A percentile compares a stretch with the other conserved stretches of the same genome.
phyloP scores from a whole-genome alignment of 345 rosid genomes.

The Viola odorata region DNA sequence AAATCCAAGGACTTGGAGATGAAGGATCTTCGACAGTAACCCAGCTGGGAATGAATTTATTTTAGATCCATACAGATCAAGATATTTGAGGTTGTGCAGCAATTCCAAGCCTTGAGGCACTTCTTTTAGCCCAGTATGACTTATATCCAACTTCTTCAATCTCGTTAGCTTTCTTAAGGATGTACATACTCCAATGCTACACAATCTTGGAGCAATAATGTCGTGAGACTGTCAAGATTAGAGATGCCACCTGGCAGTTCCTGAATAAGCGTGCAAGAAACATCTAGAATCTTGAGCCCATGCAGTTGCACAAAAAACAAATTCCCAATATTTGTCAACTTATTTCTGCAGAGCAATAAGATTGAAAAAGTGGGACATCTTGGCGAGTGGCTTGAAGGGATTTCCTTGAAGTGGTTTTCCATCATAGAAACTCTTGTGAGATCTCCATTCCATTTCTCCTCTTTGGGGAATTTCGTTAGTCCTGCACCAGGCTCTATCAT shows the following conservation, averaged over 20 bases:
- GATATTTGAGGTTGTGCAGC: too few species aligned
- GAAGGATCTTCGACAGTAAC: slow-evolving; percentile 6
- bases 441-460: background rate
- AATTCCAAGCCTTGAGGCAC: slow-evolving; percentile 14
- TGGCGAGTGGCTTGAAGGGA: background rate
- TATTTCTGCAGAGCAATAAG: background rate
- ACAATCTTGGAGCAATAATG: slow-evolving; percentile 7
- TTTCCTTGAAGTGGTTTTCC: background rate
- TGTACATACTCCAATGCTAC: background rate
- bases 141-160: slow-evolving; percentile 11
- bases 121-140: background rate
- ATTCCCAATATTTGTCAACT: too few species aligned
- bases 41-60: slow-evolving; percentile 2
- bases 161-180: slow-evolving; percentile 5
- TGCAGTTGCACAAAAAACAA: too few species aligned
- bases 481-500: background rate
- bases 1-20: background rate
- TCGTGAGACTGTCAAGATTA: slow-evolving; percentile 8
- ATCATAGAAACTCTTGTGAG: background rate
- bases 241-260: slow-evolving; percentile 2
- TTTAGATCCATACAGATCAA: background rate
- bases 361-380: too few species aligned
- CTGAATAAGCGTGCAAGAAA: too few species aligned
- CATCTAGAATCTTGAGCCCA: too few species aligned
- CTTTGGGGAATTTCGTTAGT: background rate